phyloP scores from a whole-genome alignment of 2,329 filamentous ascomycete species.

The Microdochium bolleyi region DNA sequence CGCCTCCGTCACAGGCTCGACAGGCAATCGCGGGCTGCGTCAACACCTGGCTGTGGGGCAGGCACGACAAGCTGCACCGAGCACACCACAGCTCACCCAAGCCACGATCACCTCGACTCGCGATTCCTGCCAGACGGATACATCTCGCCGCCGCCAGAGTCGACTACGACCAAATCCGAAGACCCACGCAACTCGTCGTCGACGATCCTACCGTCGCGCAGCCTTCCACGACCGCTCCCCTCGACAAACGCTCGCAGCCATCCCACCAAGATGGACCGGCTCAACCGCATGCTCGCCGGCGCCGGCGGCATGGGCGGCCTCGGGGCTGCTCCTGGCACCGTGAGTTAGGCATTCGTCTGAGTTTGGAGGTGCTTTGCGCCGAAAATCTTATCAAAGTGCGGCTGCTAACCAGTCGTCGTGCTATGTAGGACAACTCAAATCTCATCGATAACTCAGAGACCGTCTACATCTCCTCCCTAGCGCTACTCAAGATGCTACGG shows the following conservation, averaged over 20 bases:
- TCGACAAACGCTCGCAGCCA: background rate
- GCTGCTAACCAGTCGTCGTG: too few relatives aligned
- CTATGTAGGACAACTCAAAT: constrained; percentile 68
- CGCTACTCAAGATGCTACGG: constrained; percentile 95
- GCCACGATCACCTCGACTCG: background rate
- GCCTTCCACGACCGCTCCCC: background rate
- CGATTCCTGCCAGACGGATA: background rate
- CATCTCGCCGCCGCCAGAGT: too few relatives aligned
- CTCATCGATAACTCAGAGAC: constrained; percentile 99
- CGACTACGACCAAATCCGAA: too few relatives aligned
- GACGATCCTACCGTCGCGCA: background rate
- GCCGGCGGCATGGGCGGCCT: constrained; percentile 58
- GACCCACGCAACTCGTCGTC: too few relatives aligned
- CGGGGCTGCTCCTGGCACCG: constrained; percentile 51
- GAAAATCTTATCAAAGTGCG: too few relatives aligned
- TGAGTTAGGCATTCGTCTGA: constrained; percentile 28
- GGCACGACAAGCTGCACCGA: background rate
- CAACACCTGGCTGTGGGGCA: background rate
- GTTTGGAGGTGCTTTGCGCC: too few relatives aligned
- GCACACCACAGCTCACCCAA: background rate
- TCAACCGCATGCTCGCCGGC: constrained; percentile 81
- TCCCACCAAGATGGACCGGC: constrained; percentile 66
- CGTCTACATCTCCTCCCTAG: constrained; percentile 96
- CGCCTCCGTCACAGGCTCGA: background rate
- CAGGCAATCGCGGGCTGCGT: constrained; percentile 1